Evolutionary conservation across 2,329 filamentous ascomycete genomes (phyloP).

Genomic region (Fusarium xylarioides): DNA sequence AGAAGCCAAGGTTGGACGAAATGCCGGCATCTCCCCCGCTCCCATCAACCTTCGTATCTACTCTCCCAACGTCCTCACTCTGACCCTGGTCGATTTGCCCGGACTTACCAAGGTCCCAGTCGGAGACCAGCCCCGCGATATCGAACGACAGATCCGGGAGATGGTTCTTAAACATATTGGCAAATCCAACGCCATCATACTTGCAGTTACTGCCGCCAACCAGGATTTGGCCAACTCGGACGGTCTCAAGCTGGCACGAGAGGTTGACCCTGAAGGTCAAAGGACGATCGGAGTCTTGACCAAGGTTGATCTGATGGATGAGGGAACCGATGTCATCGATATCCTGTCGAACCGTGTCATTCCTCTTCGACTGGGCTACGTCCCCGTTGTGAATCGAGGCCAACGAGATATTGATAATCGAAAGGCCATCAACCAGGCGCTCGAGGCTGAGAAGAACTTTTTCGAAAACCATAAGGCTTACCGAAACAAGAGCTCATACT

Average conservation of each 20-base stretch:
- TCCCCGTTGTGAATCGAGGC: constrained; percentile 96
- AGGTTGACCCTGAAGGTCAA: constrained; percentile 97
- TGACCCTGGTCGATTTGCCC: constrained; percentile 95
- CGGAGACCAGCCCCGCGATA: constrained; percentile 94
- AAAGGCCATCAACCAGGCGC: constrained; percentile 87
- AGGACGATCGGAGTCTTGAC: constrained; percentile 98
- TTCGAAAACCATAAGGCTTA: constrained; percentile 99
- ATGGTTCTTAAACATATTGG: constrained; percentile 99
- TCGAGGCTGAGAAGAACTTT: constrained; percentile 95
- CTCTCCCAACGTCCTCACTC: constrained; percentile 95
- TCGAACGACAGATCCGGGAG: constrained; percentile 94
- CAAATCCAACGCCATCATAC: constrained; percentile 97
- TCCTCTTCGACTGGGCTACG: constrained; percentile 91
- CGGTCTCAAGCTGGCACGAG: constrained; percentile 92
- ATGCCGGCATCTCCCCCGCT: constrained; percentile 94
- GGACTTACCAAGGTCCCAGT: constrained; percentile 97
- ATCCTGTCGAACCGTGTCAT: constrained; percentile 98
- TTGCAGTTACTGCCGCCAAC: constrained; percentile 96
- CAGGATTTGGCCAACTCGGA: constrained; percentile 99
- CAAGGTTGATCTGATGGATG: constrained; percentile 99
- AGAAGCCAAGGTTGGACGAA: constrained; percentile 93
- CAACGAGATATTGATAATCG: constrained; percentile 99
- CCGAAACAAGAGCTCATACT: constrained; percentile 98
- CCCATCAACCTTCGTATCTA: constrained; percentile 99
- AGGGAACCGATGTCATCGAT: constrained; percentile 97